Percentiles rank a stretch among this genome's conserved stretches.
Conservation (phyloP, 306 rosid species). For the Rosa lucieae region DNA sequence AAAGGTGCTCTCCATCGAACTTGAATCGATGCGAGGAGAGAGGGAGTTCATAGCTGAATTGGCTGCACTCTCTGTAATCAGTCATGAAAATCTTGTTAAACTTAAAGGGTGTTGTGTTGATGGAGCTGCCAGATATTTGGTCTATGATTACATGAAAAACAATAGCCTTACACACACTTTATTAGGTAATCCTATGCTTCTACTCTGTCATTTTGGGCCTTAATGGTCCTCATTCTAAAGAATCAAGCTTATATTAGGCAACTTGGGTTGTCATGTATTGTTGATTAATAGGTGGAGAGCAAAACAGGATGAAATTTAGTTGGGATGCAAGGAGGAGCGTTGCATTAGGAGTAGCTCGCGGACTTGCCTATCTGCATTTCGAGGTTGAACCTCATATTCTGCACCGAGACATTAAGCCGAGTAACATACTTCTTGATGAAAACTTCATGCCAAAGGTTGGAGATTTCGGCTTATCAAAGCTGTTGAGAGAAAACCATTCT, state of each 20-base stretch:
- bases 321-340: constrained; percentile 65
- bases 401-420: constrained; percentile 84
- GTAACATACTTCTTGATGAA: constrained; percentile 80
- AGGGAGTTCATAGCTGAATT: constrained; percentile 79
- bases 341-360: constrained; percentile 75
- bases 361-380: constrained; percentile 71
- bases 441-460: constrained; percentile 66
- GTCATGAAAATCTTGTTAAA: constrained; percentile 72
- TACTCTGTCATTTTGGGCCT: not conserved
- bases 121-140: constrained; percentile 68
- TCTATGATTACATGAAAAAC: constrained; percentile 88
- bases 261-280: constrained; percentile 5
- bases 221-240: not conserved
- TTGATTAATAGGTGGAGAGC: constrained; percentile 55
- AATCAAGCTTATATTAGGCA: not conserved
- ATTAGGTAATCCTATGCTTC: constrained; percentile 43
- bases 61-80: constrained; percentile 63
- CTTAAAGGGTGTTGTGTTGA: constrained; percentile 84
- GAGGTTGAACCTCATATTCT: constrained; percentile 70
- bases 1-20: constrained; percentile 71
- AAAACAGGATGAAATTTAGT: constrained; percentile 53
- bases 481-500: constrained; percentile 60
- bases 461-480: constrained; percentile 81
- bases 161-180: constrained; percentile 68
- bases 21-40: constrained; percentile 89